Percentiles rank a stretch among this genome's conserved stretches.
Evolutionary conservation across 176 grass and related monocot species (phyloP).

Genomic region (Lolium rigidum): DNA sequence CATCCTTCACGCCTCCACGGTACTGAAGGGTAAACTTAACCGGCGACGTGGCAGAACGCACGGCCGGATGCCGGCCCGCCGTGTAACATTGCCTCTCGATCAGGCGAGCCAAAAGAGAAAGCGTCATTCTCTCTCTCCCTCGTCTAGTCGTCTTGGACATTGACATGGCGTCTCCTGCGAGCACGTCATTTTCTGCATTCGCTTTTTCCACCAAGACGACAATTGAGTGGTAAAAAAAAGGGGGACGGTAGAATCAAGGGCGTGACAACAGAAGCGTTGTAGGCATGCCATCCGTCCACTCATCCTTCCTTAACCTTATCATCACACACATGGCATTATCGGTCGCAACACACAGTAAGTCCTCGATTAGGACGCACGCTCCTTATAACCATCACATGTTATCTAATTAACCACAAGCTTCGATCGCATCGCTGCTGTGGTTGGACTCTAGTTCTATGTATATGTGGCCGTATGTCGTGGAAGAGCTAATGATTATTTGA

Average conservation of each 20-base stretch:
- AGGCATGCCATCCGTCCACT: not conserved
- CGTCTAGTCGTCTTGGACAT: not conserved
- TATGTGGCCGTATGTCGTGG: not conserved
- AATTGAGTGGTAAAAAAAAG: not conserved
- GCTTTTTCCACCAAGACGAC: not conserved
- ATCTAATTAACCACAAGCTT: not conserved
- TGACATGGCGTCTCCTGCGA: not conserved
- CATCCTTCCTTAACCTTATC: not conserved
- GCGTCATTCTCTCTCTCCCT: not conserved
- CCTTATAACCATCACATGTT: not conserved
- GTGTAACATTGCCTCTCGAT: not conserved
- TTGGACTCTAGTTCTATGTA: not conserved
- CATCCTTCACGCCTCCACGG: not conserved
- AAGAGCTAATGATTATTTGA: not conserved
- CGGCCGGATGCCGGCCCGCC: not conserved
- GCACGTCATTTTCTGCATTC: not conserved
- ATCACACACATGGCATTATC: not conserved
- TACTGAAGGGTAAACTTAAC: not conserved
- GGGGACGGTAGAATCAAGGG: not conserved
- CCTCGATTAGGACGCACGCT: not conserved
- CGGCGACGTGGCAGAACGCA: not conserved
- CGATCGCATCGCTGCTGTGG: not conserved
- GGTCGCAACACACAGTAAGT: not conserved
- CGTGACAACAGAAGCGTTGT: not conserved
- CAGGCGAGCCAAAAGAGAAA: not conserved